Conservation (phyloP, 352 stramenopile genomes). For the Albugo candida region DNA sequence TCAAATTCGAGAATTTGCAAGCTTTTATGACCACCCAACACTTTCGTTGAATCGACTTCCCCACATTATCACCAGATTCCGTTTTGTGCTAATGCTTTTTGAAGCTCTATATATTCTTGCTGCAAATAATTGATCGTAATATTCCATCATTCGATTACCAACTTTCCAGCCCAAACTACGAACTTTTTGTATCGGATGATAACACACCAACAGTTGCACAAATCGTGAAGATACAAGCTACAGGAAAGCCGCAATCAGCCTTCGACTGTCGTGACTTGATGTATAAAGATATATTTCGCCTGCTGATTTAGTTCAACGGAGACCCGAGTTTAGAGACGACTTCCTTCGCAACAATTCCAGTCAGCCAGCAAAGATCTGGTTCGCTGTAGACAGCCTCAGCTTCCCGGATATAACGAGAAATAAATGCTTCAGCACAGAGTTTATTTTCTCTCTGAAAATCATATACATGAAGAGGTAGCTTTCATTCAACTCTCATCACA, state of each 20-base stretch:
- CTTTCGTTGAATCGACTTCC: constrained; percentile 9
- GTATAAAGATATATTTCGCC: constrained; percentile 23
- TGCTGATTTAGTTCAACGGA: constrained; percentile 60
- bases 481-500: not conserved
- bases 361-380: constrained; percentile 57
- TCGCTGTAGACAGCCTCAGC: constrained; percentile 30
- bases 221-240: constrained; percentile 46
- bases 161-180: constrained; percentile 59
- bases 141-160: constrained; percentile 38
- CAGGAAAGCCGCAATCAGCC: not conserved
- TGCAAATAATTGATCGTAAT: constrained; percentile 13
- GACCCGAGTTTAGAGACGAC: constrained; percentile 57
- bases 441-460: constrained; percentile 36
- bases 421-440: constrained; percentile 37
- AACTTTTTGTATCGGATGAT: constrained; percentile 49
- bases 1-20: constrained; percentile 28
- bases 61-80: not conserved
- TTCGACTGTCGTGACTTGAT: not conserved
- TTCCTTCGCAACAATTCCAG: constrained; percentile 56
- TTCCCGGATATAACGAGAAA: constrained; percentile 54
- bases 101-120: not conserved
- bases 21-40: constrained; percentile 29
- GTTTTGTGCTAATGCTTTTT: not conserved
- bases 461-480: constrained; percentile 13
- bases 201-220: constrained; percentile 36